phyloP scores from a whole-genome alignment of 2,329 filamentous ascomycete genomes.

The Lanzia echinophila region DNA sequence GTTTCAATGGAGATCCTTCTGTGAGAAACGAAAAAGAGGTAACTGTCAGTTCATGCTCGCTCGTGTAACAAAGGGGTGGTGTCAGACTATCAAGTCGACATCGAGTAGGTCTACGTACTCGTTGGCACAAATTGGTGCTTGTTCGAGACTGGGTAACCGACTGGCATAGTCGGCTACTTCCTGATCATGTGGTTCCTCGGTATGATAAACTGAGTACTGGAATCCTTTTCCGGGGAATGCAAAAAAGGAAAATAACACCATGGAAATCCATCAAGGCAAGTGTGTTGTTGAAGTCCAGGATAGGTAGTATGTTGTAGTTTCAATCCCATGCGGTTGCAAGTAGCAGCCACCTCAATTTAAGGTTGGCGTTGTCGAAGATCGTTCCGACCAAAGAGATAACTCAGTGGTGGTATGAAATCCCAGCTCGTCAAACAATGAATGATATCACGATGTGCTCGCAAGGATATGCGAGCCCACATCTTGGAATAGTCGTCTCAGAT shows the following conservation, averaged over 20 bases:
- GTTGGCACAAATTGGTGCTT: conserved; percentile 25
- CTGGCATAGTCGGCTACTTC: conserved; percentile 15
- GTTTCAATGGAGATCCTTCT: conserved; percentile 16
- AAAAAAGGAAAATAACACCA: conserved; percentile 7
- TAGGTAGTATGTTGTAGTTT: background rate
- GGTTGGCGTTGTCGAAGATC: background rate
- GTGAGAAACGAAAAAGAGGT: conserved; percentile 18
- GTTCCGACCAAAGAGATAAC: background rate
- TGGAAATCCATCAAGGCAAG: background rate
- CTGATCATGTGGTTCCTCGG: background rate
- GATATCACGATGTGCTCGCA: conserved; percentile 1
- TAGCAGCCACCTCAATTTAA: background rate
- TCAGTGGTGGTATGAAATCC: background rate
- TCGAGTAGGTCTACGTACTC: conserved; percentile 30
- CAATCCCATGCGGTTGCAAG: conserved; percentile 1
- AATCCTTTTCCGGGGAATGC: conserved; percentile 1
- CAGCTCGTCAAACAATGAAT: background rate
- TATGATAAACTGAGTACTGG: background rate
- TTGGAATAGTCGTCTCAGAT: background rate
- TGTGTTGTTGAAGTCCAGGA: background rate
- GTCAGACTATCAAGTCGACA: conserved; percentile 22
- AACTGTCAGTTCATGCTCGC: conserved; percentile 27
- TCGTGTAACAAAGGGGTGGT: conserved; percentile 18
- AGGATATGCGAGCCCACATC: conserved; percentile 9
- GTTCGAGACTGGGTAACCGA: conserved; percentile 14